Base-by-base conservation (phyloP, 2,329 filamentous ascomycete genomes). In the Pseudopyricularia javanii region DNA sequence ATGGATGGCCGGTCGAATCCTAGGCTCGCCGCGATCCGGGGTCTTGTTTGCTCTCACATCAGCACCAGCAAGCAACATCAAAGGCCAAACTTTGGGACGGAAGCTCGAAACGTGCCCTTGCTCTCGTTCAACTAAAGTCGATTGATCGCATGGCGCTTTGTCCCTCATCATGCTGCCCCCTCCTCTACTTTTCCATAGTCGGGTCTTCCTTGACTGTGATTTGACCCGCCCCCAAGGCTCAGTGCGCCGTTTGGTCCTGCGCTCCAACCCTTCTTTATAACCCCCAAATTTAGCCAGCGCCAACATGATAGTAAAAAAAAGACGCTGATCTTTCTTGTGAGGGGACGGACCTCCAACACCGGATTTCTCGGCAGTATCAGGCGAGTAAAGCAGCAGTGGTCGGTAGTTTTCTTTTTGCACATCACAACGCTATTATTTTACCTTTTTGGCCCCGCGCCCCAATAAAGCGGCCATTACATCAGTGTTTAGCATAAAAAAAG, bases 361-460 rank as follows among this genome's bases (percentile, higher is more conserved):
- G 20, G 30, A 24, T 33, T 45, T 37, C 58, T 59, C 58, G 52
- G 54, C 56, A 54, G 56, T 54, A 55, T 54, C 54, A 60, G 57
- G 59, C 55, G 56, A 57, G 56, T 54, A 58, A 57, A 54, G 49
- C 22, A 52, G 47, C 9, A 47, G 28, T 47, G 17, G 12, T 32
- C 43, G 34, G 22, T 52, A 45, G 40, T 45, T 45, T 45, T 45
- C 12, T 20, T 45, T 14, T 8, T 45, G 14, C 40, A 45, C 22
- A 22, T 22, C 28, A 30, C 28, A 9, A 9, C 28, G 28, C 28
- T 30, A 22, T 45, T 22, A 45, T 24, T 45, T 45, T 11, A 12
- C 40, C 28, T 30, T 30, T 30, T 45, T 22, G 40, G 5, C 40
- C 40, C 22, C 40, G 40, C 24, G 20, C 20, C 40, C 20, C 22